Percentiles rank a stretch among this genome's conserved stretches.
phyloP scores from a whole-genome alignment of 352 stramenopile species.

The Stramenopiles sp. region DNA sequence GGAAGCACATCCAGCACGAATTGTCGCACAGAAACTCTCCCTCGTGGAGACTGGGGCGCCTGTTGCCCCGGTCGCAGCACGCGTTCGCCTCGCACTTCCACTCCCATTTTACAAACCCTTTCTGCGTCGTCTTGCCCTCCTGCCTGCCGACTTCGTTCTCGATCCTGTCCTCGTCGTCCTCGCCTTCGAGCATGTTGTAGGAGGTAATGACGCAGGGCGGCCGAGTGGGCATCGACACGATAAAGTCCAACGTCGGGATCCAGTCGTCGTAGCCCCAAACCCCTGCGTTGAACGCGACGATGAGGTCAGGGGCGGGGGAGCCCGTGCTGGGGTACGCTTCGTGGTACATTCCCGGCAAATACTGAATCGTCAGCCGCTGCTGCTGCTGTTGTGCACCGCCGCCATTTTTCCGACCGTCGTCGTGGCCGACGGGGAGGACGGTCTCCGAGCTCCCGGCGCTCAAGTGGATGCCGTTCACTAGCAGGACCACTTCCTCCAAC shows the following conservation, averaged over 20 bases:
- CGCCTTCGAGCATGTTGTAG: slow-evolving; percentile 48
- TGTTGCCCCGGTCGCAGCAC: background rate
- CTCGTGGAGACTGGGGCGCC: background rate
- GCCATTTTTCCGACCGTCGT: background rate
- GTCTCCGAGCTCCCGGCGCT: slow-evolving; percentile 8
- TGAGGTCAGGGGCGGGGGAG: slow-evolving; percentile 42
- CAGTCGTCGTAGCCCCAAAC: slow-evolving; percentile 65
- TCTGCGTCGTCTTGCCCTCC: background rate
- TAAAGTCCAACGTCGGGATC: slow-evolving; percentile 40
- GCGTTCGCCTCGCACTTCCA: background rate
- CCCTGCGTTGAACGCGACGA: slow-evolving; percentile 54
- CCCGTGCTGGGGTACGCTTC: background rate
- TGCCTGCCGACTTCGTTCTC: background rate
- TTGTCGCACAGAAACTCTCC: slow-evolving; percentile 5
- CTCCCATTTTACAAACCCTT: background rate
- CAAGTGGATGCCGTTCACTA: slow-evolving; percentile 3
- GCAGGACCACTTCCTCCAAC: background rate
- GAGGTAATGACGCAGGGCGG: slow-evolving; percentile 48
- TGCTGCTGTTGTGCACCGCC: background rate
- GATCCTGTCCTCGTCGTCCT: slow-evolving; percentile 8
- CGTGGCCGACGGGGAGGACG: background rate
- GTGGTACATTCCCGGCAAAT: slow-evolving; percentile 5
- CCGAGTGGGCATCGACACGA: slow-evolving; percentile 31
- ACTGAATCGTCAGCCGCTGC: background rate
- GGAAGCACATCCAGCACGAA: slow-evolving; percentile 9